Base-by-base conservation (phyloP, 768 basidiomycete species). In the Podaxis mareebaensis region DNA sequence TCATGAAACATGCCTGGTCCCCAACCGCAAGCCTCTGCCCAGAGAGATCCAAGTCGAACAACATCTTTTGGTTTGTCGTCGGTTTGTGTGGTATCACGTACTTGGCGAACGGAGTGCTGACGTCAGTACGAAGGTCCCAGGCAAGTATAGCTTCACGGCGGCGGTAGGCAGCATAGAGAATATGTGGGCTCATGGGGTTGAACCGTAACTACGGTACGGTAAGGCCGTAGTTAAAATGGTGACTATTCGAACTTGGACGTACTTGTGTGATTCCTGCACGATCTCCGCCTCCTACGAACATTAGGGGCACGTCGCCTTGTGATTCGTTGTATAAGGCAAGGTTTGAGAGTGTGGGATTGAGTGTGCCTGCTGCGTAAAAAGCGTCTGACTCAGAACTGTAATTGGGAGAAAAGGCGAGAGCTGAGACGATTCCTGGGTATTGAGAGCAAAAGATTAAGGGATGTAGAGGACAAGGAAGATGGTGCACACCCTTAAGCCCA, bases 161-260 rank as follows among this genome's bases (percentile, higher is more conserved):
- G 4, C 96, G 83, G 67, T 92, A 95, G 0, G 92, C 82, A 0
- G 91, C 90, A 65, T 92, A 96, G 28, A 98, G 73, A 0, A 92
- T 74, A 63, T 92, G 83, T 0, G 92, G 90, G 48, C 78, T 75
- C 20, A 76, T 75, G 0, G 92, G 92, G 68, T 95, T 90, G 75
- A 95, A 98, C 64, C 83, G 81, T 44, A 72, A 58, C 64, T 70
- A 42, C 24, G 15, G 61, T 48, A 63, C 42, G 36, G 11, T 42
- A 15, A 42, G 40, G 17, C 0, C 0, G 20, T 24, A 1, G 20
- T 24, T n/a, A 8, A 49, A 0, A 11, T 24, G 22, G 17, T 49
- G 3, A 11, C 5, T 0, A 49, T 49, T n/a, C 0, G 22, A 24
- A 3, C 10, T 2, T 15, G 3, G 2, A 49, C 71, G 42, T 55